A percentile compares a stretch with the other conserved stretches of the same genome.
Conservation (phyloP, 1,284 basidiomycete genomes). For the Papiliotrema terrestris region DNA sequence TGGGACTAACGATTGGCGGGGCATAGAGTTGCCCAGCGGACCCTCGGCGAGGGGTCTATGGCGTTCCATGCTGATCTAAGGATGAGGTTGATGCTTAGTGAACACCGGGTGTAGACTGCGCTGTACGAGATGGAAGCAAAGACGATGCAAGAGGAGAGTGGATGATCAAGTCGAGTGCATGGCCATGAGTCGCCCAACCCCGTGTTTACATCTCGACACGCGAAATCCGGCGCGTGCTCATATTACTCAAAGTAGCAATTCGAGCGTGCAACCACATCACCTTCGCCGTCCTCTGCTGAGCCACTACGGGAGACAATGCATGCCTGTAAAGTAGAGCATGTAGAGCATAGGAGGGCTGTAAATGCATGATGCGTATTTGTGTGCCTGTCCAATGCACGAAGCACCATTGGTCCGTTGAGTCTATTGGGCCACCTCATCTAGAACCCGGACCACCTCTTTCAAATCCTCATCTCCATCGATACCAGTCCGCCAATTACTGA, state of each 20-base stretch:
- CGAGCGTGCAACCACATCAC: not conserved
- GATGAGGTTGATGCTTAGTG: no score
- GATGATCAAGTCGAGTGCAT: not conserved
- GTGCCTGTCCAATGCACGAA: not conserved
- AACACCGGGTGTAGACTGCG: no score
- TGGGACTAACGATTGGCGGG: not conserved
- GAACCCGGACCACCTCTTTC: slow-evolving; percentile 21
- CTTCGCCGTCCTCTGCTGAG: not conserved
- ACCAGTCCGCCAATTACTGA: slow-evolving; percentile 53
- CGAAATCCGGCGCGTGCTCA: not conserved
- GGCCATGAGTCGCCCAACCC: not conserved
- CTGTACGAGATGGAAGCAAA: not conserved
- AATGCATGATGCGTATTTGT: no score
- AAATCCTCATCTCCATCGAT: slow-evolving; percentile 26
- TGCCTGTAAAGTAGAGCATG: no score
- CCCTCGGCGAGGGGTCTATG: slow-evolving; percentile 3
- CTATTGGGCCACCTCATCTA: slow-evolving; percentile 16
- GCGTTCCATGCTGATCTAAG: not conserved
- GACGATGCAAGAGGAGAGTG: not conserved
- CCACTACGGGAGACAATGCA: not conserved
- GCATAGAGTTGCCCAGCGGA: slow-evolving; percentile 2
- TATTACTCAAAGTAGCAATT: not conserved
- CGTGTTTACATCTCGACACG: not conserved
- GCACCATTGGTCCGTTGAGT: not conserved
- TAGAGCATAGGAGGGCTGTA: no score